Base-by-base conservation (phyloP, 352 stramenopile species). In the Globisporangium recalcitrans region DNA sequence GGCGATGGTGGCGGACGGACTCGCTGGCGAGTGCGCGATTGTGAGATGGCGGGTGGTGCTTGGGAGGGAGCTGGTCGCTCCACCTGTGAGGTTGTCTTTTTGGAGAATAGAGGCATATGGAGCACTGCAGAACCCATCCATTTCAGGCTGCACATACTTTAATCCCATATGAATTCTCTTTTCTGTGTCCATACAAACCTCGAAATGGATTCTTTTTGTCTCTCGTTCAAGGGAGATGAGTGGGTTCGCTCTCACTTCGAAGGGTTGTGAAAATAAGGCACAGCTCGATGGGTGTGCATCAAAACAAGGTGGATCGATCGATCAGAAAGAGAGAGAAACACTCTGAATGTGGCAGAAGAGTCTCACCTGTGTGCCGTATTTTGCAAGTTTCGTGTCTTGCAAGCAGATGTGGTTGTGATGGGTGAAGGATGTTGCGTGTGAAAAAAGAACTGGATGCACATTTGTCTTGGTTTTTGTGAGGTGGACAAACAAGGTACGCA, bases 191-290 rank as follows among this genome's bases (percentile, higher is more conserved):
- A 64, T 64, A 59, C 59, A 52, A 44, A 58, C 8, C 32, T 31
- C 59, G 13, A 59, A 16, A 52, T 22, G 29, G 52, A 29, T 66
- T 66, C 60, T 61, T 66, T 66, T 61, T 66, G 11, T 57, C 21
- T 16, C 32, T 14, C 5, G 27, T n/a, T 21, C 4, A 13, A 24
- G 9, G 48, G 29, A 21, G 51, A 57, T 57, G 51, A 19, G 26
- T 42, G 51, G 51, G 29, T 56, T 11, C 51, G 21, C 44, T 24
- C 44, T 13, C 2, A 49, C 13, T 2, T 7, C n/a, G n/a, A 19
- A 19, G 16, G 3, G 11, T 4, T 26, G 31, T 52, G 10, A 52
- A 16, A 29, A 26, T 3, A 52, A 19, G 46, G 46, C 31, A 14
- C 1, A 27, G 21, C 29, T 4, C 1, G 1, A 0, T 9, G 6